Base-by-base conservation (phyloP, 371 early-diverging fungal genomes). In the Thermomucor indicae-seudaticae region DNA sequence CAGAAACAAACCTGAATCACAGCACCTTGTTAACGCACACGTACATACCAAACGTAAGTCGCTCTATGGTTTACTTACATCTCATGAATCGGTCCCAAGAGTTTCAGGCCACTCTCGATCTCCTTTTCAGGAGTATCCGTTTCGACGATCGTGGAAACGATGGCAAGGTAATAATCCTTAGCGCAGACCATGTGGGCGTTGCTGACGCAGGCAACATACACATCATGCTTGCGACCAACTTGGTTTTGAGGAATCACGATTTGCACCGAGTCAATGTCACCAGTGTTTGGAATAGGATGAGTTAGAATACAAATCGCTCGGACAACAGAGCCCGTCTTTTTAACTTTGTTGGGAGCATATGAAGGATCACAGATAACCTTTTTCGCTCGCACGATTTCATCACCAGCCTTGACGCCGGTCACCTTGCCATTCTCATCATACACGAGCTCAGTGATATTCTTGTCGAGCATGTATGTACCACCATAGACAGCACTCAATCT, bases 191-290 rank as follows among this genome's bases (percentile, higher is more conserved):
- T 86, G 80, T 98, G 98, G 20, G 89, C 78, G 32, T 74, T 65
- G 24, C 93, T 93, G 49, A 97, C 90, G 53, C 88, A 84, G 30
- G 97, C 95, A 58, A 98, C 80, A 67, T 98, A 98, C 51, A 98
- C 93, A 61, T 98, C 96, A 71, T 88, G 87, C 62, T 93, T 80
- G 62, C 98, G 85, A 40, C 81, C 76, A 49, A 95, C 79, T 75
- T 98, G 97, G 58, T 92, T 89, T 78, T 98, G 98, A 43, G 99
- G 99, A 56, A 98, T 82, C 51, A 98, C 91, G 58, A 98, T 78
- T 70, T 98, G 98, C 39, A 89, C 81, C n/a, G 97, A 96, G 61
- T 96, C 95, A 14, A 80, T 81, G 58, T 90, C 78, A 23, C 78
- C 82, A n/a, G 96, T 92, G 78, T 90, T 90, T 48, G 97, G 96